Base-by-base conservation (phyloP, 2,329 filamentous ascomycete species). In the Coniochaeta sp. region DNA sequence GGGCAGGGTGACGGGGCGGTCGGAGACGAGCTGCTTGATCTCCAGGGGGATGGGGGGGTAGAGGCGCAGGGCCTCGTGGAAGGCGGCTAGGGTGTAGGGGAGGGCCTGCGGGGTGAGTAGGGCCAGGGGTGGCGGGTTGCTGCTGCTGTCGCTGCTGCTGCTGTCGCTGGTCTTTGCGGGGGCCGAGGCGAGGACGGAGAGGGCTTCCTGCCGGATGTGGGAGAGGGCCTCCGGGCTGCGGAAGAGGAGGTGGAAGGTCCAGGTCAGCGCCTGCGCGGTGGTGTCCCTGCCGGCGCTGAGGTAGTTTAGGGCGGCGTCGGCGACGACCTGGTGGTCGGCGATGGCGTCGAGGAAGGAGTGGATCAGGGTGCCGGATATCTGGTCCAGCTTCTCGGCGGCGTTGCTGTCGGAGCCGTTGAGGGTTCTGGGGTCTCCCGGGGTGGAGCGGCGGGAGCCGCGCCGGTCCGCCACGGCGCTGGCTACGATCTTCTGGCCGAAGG, bases 41-140 rank as follows among this genome's bases (percentile, higher is more conserved):
- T 89, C 86, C 62, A 89, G 84, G 1, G 86, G 86, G 31, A 89
- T 81, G 2, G 85, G 85, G 2, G 86, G 86, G 64, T 82, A 87
- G 7, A 88, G 74, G 4, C 86, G 80, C 2, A 89, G 72, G 2
- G 81, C 70, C 67, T 89, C 86, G 69, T 86, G 84, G 67, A 87
- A 87, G 14, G 83, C 78, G 40, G 86, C 83, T 63, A 81, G 78
- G n/a, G 77, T 78, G 68, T 84, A 87, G 2, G 85, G 84, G 38
- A 83, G 67, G 11, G 74, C 68, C 11, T 68, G 54, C 0, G 81
- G 77, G 1, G 74, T 77, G 38, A 77, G 77, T 62, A 70, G 64
- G 33, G 72, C 71, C 62, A 70, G 64, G 38, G 38, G 16, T 6
- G 36, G 4, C 31, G 72, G 71, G 0, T 69, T 71, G 63, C 28